phyloP scores from a whole-genome alignment of 2,329 filamentous ascomycete species.

The Diaporthe amygdali region DNA sequence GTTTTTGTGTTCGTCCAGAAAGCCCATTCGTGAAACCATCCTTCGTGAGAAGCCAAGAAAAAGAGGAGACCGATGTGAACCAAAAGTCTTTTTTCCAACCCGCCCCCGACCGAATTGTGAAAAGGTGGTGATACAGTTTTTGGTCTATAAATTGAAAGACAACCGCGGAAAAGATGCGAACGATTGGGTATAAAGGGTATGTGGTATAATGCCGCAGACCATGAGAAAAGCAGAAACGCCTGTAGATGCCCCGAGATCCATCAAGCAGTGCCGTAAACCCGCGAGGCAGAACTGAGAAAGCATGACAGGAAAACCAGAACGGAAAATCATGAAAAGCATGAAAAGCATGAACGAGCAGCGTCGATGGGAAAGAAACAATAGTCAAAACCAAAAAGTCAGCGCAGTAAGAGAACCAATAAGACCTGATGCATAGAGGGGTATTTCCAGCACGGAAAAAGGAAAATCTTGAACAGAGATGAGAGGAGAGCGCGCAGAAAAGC shows the following conservation, averaged over 20 bases:
- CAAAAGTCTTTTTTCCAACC: neutral
- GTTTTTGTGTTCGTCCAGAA: slow-evolving; percentile 4
- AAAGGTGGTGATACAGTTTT: slow-evolving; percentile 9
- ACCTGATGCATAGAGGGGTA: slow-evolving; percentile 11
- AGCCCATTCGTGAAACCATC: slow-evolving; percentile 15
- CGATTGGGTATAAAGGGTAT: slow-evolving; percentile 20
- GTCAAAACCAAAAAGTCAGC: neutral
- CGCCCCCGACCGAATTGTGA: neutral
- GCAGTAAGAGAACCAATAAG: neutral
- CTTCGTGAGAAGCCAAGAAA: slow-evolving; percentile 13
- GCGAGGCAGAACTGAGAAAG: slow-evolving; percentile 12
- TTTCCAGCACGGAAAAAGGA: neutral
- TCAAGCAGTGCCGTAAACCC: slow-evolving; percentile 20
- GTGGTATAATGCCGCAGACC: slow-evolving; percentile 20
- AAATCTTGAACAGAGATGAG: neutral
- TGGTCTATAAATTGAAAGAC: neutral
- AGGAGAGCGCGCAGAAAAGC: neutral
- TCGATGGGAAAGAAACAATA: neutral
- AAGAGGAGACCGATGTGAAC: slow-evolving; percentile 4
- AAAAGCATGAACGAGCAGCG: neutral
- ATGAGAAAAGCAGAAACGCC: slow-evolving; percentile 13
- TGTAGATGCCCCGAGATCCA: slow-evolving; percentile 20
- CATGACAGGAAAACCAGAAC: neutral
- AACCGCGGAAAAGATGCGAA: neutral
- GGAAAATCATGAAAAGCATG: neutral